These are phyloP conservation scores for Phytophthora macrochlamydospora DNA, from an alignment of 352 stramenopile species.

Conservation along the genomic window DNA sequence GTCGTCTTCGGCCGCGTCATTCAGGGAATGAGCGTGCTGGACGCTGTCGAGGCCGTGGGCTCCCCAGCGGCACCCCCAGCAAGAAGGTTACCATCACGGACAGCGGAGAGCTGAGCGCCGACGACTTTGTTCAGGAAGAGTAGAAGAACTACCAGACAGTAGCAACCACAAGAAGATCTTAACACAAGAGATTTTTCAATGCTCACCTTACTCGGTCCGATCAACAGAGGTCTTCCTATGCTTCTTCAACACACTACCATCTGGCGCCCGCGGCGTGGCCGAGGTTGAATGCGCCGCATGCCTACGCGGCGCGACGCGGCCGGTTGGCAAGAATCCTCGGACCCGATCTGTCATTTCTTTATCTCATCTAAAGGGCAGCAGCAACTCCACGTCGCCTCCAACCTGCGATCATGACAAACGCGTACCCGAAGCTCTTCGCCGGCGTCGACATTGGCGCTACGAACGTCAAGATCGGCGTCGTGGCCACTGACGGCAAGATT, in stretches of 20 bases:
- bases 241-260: constrained; percentile 1
- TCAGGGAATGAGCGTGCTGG: constrained; percentile 96
- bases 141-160: constrained; percentile 8
- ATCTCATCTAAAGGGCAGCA: neutral
- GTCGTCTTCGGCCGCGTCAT: constrained; percentile 95
- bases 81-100: constrained; percentile 93
- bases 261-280: neutral
- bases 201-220: constrained; percentile 1
- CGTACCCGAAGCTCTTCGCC: neutral
- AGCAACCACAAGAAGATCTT: too few species aligned
- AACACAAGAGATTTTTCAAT: too few species aligned
- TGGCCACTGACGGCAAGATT: constrained; percentile 43
- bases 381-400: neutral
- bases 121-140: constrained; percentile 60
- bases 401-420: neutral
- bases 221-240: neutral
- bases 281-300: neutral
- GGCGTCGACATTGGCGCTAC: constrained; percentile 46
- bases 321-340: neutral
- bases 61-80: constrained; percentile 88
- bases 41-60: constrained; percentile 95
- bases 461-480: constrained; percentile 65
- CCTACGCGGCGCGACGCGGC: neutral
- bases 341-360: neutral
- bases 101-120: constrained; percentile 90